Percentiles rank a stretch among this genome's conserved stretches.
Conservation (phyloP, 805 yeast species). For the Suhomyces sp. region DNA sequence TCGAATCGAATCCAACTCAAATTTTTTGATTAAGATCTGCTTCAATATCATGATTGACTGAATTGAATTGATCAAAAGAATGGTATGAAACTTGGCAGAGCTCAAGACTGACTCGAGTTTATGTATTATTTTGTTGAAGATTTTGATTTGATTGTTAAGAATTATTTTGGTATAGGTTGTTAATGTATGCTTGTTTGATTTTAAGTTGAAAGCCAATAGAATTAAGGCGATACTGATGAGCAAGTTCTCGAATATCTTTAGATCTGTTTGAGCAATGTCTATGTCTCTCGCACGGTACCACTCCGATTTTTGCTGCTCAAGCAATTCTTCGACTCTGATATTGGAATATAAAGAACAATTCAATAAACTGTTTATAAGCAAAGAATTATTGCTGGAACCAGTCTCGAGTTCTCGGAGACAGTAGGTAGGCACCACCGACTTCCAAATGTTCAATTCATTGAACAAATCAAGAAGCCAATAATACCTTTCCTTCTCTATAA, state of each 20-base stretch:
- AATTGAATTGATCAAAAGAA: conserved; percentile 24
- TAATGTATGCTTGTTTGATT: conserved; percentile 12
- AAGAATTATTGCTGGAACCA: conserved; percentile 14
- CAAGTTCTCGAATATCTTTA: conserved; percentile 25
- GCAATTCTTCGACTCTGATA: conserved; percentile 7
- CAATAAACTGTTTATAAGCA: conserved; percentile 30
- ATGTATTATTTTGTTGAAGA: conserved; percentile 27
- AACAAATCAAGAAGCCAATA: conserved; percentile 41
- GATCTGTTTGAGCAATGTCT: conserved; percentile 7
- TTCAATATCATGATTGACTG: conserved; percentile 32
- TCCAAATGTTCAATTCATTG: conserved; percentile 39
- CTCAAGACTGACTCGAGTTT: conserved; percentile 14
- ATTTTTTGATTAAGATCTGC: conserved; percentile 22
- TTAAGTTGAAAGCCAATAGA: conserved; percentile 20
- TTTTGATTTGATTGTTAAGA: conserved; percentile 31
- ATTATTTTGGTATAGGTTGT: conserved; percentile 11
- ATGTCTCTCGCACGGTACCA: conserved; percentile 19
- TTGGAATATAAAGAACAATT: conserved; percentile 22
- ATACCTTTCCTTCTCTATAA: conserved; percentile 33
- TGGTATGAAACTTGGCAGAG: conserved; percentile 15
- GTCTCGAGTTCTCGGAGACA: conserved; percentile 18
- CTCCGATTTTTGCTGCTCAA: conserved; percentile 20
- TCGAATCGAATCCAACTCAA: conserved; percentile 8
- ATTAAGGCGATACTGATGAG: conserved; percentile 31
- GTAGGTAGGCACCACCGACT: conserved; percentile 31